Base-by-base conservation (phyloP, 306 rosid species). In the Begonia fuchsioides region DNA sequence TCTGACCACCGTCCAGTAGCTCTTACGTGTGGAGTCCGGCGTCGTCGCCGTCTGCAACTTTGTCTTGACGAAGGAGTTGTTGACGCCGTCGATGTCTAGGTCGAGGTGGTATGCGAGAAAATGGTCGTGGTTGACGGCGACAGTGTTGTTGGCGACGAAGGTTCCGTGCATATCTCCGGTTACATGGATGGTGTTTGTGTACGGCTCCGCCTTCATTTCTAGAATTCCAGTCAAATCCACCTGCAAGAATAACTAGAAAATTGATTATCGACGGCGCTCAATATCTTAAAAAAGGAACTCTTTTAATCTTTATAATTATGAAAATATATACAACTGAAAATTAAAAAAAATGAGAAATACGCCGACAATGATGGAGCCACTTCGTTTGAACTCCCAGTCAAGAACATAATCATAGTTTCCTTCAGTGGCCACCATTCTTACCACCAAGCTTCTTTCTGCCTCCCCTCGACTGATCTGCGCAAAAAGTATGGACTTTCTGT, bases 391-490 rank as follows among this genome's bases (percentile, higher is more conserved):
- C 56, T 83, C 96, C 96, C 96, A 87, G 50, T 87, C 96, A 64
- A 87, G 87, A 63, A 87, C 59, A 71, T 87, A 87, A 55, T 87
- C 96, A 17, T 87, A 83, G 64, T 87, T 87, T 11, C 96, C 96
- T 41, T 83, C 94, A 20, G 75, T 77, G 19, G 96, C 94, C 60
- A 83, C 58, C 96, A 87, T 83, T 54, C 96, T 75, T 17, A 80
- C 83, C 39, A 87, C 94, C 85, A 87, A 77, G 53, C 53, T 74
- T 16, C 49, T 50, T 48, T 76, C 88, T 6, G 61, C 55, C 49
- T 80, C 69, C 59, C 96, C 96, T 38, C 83, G 65, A 68, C 81
- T 80, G 70, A 87, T 72, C 94, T 87, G 57, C 64, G 52, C 46
- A 50, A 54, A 54, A 13, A n/a, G 26, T 18, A 48, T 40, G 9